phyloP scores from a whole-genome alignment of 2,329 filamentous ascomycete genomes.

The Pochonia chlamydosporia region DNA sequence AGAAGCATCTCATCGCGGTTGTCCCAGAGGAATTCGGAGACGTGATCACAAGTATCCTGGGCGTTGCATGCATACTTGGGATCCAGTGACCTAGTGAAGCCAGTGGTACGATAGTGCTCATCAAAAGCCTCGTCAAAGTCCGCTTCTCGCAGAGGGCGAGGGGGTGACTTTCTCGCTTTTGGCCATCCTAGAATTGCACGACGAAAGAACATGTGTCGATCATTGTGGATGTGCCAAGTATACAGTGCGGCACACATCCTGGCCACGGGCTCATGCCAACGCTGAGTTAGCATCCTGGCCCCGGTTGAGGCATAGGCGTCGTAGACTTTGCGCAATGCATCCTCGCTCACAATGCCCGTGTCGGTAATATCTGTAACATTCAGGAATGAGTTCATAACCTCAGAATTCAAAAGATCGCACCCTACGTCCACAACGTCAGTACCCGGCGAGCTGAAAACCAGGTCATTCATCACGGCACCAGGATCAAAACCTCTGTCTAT shows the following conservation, averaged over 20 bases:
- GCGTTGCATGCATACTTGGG: slow-evolving; percentile 12
- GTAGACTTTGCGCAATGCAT: slow-evolving; percentile 12
- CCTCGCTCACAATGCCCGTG: slow-evolving; percentile 14
- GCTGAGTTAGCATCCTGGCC: slow-evolving; percentile 22
- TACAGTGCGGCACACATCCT: slow-evolving; percentile 25
- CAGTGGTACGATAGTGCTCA: slow-evolving; percentile 19
- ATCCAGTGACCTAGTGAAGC: slow-evolving; percentile 17
- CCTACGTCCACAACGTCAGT: slow-evolving; percentile 17
- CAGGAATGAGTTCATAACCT: slow-evolving; percentile 17
- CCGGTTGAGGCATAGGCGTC: slow-evolving; percentile 16
- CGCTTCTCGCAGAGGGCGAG: slow-evolving; percentile 17
- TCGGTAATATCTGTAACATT: slow-evolving; percentile 13
- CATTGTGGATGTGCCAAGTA: slow-evolving; percentile 26
- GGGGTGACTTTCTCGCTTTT: slow-evolving; percentile 21
- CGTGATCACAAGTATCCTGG: slow-evolving; percentile 15
- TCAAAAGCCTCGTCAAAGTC: slow-evolving; percentile 26
- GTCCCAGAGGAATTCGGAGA: slow-evolving; percentile 8
- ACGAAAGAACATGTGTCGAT: slow-evolving; percentile 25
- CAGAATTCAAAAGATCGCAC: slow-evolving; percentile 14
- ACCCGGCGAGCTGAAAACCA: slow-evolving; percentile 15
- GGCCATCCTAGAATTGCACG: slow-evolving; percentile 22
- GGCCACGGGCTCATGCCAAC: slow-evolving; percentile 25
- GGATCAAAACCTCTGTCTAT: slow-evolving; percentile 14
- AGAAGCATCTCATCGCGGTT: slow-evolving; percentile 8
- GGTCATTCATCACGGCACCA: slow-evolving; percentile 13